Conservation (phyloP, 345 rosid species). For the Boechera divaricarpa region DNA sequence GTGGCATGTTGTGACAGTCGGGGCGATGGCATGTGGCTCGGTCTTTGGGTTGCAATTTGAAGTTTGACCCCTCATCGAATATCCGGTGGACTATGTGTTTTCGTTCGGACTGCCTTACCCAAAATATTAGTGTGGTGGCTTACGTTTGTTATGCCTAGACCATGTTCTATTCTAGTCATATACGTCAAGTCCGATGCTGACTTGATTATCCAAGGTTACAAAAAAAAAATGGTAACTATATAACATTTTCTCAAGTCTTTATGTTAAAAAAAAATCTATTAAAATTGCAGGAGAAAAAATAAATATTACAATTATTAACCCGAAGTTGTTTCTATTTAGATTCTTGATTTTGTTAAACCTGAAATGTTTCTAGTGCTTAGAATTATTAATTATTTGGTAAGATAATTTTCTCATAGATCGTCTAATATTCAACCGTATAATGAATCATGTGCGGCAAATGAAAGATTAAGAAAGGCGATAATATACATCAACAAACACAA, state of each 20-base stretch:
- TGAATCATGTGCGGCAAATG: conserved; percentile 7
- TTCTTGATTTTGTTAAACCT: conserved; percentile 9
- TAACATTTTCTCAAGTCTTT: no score
- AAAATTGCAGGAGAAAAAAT: background rate
- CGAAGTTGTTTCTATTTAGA: background rate
- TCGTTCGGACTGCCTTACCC: background rate
- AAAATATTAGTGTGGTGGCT: background rate
- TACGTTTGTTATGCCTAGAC: background rate
- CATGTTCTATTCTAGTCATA: background rate
- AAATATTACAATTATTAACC: no score
- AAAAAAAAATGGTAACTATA: background rate
- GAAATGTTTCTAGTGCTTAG: background rate
- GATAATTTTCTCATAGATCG: background rate
- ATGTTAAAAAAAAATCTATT: background rate
- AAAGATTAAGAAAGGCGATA: conserved; percentile 14
- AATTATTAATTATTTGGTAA: background rate
- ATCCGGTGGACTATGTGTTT: background rate
- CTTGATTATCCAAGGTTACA: background rate
- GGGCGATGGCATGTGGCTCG: background rate
- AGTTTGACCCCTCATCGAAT: background rate
- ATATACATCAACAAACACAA: conserved; percentile 17
- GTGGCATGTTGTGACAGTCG: background rate
- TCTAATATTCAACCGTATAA: background rate
- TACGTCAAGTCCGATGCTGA: background rate
- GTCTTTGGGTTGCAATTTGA: background rate